A percentile compares a stretch with the other conserved stretches of the same genome.
Conservation (phyloP, 495 filamentous ascomycete genomes). For the Polyplosphaeria fusca region DNA sequence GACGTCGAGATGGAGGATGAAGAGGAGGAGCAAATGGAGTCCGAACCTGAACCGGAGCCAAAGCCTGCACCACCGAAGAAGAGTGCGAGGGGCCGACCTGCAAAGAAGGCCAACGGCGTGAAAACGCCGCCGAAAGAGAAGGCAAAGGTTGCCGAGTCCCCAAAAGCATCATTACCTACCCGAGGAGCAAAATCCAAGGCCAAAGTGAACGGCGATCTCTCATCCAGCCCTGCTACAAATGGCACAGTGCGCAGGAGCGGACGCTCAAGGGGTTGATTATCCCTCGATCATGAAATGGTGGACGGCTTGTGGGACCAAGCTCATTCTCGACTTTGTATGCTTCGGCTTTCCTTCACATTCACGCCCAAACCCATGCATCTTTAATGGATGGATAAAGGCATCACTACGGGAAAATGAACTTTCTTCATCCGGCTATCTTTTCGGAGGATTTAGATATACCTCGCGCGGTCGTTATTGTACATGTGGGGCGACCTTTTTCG, state of each 20-base stretch:
- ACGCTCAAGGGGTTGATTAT: background rate
- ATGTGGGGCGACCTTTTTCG: too few relatives aligned
- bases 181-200: background rate
- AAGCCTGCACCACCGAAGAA: conserved; percentile 1
- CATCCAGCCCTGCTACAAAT: background rate
- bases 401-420: too few relatives aligned
- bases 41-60: conserved; percentile 2
- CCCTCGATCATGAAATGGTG: too few relatives aligned
- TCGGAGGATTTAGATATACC: too few relatives aligned
- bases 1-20: conserved; percentile 14
- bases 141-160: background rate
- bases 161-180: background rate
- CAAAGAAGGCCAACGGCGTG: conserved; percentile 4
- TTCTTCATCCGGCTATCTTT: too few relatives aligned
- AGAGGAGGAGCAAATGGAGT: conserved; percentile 17
- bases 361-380: too few relatives aligned
- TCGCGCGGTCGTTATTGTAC: too few relatives aligned
- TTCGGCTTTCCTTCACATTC: too few relatives aligned
- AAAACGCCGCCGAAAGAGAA: background rate
- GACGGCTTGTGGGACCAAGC: too few relatives aligned
- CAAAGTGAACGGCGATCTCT: background rate
- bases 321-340: too few relatives aligned
- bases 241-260: background rate
- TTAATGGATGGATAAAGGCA: too few relatives aligned
- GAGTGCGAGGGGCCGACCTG: background rate